These are phyloP conservation scores for Fagopyrum esculentum DNA, from an alignment of 148 eudicot genomes.

Conservation along the genomic window DNA sequence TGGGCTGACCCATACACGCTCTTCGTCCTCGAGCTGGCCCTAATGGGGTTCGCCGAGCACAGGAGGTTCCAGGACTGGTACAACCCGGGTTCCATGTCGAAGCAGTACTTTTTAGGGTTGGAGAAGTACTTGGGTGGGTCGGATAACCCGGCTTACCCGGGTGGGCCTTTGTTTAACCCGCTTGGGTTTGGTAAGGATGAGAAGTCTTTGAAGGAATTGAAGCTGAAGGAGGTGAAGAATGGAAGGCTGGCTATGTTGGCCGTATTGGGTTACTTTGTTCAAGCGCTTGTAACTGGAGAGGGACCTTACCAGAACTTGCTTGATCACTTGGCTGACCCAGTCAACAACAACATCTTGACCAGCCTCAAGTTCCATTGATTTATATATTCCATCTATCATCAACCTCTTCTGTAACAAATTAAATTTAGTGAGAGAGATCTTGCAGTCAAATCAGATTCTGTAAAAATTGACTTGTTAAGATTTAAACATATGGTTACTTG, in stretches of 20 bases:
- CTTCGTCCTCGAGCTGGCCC: constrained; percentile 82
- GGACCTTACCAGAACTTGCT: constrained; percentile 94
- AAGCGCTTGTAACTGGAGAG: constrained; percentile 80
- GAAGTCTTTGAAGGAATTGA: constrained; percentile 86
- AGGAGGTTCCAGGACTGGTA: constrained; percentile 83
- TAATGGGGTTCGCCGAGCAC: constrained; percentile 99
- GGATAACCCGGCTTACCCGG: constrained; percentile 92
- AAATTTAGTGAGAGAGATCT: neutral
- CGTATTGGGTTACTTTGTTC: constrained; percentile 74
- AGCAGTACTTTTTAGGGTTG: constrained; percentile 82
- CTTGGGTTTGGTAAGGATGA: constrained; percentile 93
- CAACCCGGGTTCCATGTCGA: constrained; percentile 94
- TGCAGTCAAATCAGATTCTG: constrained; percentile 1
- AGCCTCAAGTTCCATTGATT: constrained; percentile 90
- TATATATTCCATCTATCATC: neutral
- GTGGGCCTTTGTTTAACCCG: constrained; percentile 95
- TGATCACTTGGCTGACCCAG: constrained; percentile 96
- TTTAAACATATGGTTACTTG: neutral
- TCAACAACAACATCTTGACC: constrained; percentile 89
- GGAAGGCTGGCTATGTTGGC: constrained; percentile 98
- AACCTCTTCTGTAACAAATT: neutral
- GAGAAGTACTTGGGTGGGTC: constrained; percentile 79
- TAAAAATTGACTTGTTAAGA: neutral
- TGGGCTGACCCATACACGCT: constrained; percentile 93
- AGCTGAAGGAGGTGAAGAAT: constrained; percentile 89